phyloP scores from a whole-genome alignment of 768 basidiomycete species.

The Sporobolomyces phaffii region DNA sequence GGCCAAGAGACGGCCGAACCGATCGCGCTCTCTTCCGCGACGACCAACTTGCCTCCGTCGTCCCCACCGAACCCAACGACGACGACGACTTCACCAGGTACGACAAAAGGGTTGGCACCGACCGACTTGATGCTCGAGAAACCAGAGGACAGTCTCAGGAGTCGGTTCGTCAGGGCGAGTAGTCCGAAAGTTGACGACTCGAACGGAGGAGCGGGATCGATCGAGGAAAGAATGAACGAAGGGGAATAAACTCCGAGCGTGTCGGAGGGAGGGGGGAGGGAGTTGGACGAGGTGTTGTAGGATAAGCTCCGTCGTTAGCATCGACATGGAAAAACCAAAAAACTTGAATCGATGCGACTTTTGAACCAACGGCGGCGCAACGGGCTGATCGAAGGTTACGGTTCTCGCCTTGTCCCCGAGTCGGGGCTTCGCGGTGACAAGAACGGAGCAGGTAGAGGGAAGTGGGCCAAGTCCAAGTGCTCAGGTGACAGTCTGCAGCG shows the following conservation, averaged over 20 bases:
- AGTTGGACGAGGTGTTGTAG: background rate
- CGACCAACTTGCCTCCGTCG: constrained; percentile 48
- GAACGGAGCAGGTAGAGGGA: too few relatives aligned
- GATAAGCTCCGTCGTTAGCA: too few relatives aligned
- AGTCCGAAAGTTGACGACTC: constrained; percentile 15
- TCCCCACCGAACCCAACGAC: background rate
- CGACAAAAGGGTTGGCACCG: constrained; percentile 71
- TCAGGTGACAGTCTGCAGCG: too few relatives aligned
- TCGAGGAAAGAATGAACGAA: constrained; percentile 10
- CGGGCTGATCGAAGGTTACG: too few relatives aligned
- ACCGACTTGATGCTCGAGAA: constrained; percentile 68
- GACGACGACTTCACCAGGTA: constrained; percentile 39
- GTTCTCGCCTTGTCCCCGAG: too few relatives aligned
- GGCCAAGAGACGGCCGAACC: constrained; percentile 20
- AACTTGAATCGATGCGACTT: too few relatives aligned
- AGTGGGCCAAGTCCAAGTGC: too few relatives aligned
- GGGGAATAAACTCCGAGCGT: too few relatives aligned
- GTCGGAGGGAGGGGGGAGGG: too few relatives aligned
- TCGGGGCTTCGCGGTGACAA: too few relatives aligned
- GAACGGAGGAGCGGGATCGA: background rate
- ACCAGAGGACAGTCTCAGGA: constrained; percentile 43
- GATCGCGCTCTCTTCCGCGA: constrained; percentile 17
- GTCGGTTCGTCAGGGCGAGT: constrained; percentile 34
- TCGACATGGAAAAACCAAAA: too few relatives aligned
- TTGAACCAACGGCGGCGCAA: too few relatives aligned